A percentile compares a stretch with the other conserved stretches of the same genome.
phyloP scores from a whole-genome alignment of 192 early-diverging fungal species.

The Lunasporangiospora selenospora region DNA sequence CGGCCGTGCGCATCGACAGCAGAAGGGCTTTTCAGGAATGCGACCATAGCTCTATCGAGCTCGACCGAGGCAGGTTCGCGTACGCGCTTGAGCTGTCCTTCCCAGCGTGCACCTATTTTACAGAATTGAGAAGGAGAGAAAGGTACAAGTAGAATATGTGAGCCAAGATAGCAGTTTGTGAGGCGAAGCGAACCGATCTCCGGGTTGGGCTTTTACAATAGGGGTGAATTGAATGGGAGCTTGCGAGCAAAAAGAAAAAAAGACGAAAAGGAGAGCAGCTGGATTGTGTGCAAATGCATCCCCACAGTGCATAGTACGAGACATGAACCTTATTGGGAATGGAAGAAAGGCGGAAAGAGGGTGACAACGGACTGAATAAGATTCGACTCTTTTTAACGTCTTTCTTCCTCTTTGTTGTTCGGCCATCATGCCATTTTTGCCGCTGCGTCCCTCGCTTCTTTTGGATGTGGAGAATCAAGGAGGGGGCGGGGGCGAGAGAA shows the following conservation, averaged over 20 bases:
- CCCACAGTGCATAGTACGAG: too few species aligned
- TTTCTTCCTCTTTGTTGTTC: constrained; percentile 3
- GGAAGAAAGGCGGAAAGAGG: background rate
- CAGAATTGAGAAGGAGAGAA: background rate
- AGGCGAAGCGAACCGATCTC: constrained; percentile 17
- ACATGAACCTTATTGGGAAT: constrained; percentile 1
- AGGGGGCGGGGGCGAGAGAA: too few species aligned
- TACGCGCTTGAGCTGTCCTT: constrained; percentile 46
- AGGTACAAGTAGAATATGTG: background rate
- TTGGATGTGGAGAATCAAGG: too few species aligned
- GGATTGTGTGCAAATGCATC: too few species aligned
- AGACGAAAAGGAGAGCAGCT: background rate
- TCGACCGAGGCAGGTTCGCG: constrained; percentile 48
- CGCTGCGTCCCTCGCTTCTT: too few species aligned
- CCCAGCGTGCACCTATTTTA: constrained; percentile 31
- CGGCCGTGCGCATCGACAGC: constrained; percentile 42
- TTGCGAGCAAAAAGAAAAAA: too few species aligned
- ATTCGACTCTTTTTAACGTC: too few species aligned
- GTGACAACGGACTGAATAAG: too few species aligned
- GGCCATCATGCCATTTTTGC: too few species aligned
- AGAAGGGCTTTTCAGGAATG: constrained; percentile 35
- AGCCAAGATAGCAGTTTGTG: constrained; percentile 1
- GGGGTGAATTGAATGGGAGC: too few species aligned
- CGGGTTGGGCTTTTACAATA: too few species aligned
- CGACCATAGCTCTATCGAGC: constrained; percentile 45